Evolutionary conservation across 768 basidiomycete species (phyloP).

Genomic region (Botryobasidium botryosum): DNA sequence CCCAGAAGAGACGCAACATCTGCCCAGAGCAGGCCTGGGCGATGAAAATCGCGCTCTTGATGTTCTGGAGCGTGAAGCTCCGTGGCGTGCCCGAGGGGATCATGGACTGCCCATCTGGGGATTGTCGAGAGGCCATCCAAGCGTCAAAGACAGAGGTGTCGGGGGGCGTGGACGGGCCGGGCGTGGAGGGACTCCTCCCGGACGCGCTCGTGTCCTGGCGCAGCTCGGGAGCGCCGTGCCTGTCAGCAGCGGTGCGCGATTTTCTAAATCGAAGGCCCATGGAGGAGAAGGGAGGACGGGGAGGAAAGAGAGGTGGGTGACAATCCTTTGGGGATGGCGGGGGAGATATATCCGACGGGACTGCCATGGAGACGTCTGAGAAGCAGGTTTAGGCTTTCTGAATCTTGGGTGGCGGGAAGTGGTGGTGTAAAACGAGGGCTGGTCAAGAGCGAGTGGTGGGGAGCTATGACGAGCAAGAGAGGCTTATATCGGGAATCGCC

Average conservation of each 20-base stretch:
- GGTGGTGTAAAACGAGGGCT: no score
- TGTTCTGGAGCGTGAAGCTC: slow-evolving; percentile 38
- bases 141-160: slow-evolving; percentile 6
- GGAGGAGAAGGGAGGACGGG: neutral
- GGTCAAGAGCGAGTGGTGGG: no score
- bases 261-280: neutral
- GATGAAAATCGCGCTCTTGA: slow-evolving; percentile 39
- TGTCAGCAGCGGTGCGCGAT: neutral
- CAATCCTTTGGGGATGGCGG: slow-evolving; percentile 3
- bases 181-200: slow-evolving; percentile 2
- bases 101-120: neutral
- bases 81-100: slow-evolving; percentile 50
- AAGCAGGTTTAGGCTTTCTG: no score
- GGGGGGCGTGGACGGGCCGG: no score
- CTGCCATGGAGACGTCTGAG: no score
- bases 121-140: slow-evolving; percentile 6
- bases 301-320: neutral
- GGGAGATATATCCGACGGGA: slow-evolving; percentile 4
- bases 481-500: no score
- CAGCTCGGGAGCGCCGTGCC: neutral
- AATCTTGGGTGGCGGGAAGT: no score
- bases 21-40: slow-evolving; percentile 36
- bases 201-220: no score
- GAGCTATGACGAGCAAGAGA: no score
- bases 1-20: slow-evolving; percentile 33